Base-by-base conservation (phyloP, 441 rosid genomes). In the Aquilaria agallochum region DNA sequence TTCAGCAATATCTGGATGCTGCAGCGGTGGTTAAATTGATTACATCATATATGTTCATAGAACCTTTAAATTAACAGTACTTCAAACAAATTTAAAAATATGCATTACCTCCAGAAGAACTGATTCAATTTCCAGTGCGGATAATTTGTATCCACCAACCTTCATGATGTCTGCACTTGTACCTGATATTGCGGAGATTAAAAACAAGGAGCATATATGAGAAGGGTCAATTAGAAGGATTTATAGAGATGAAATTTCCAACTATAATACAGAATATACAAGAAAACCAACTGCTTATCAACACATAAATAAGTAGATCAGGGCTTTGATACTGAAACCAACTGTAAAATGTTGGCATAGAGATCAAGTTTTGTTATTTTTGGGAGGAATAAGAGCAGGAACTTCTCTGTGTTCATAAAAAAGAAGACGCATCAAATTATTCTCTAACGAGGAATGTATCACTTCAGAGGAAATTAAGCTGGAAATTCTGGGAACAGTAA, bases 101-200 rank as follows among this genome's bases (percentile, higher is more conserved):
- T 46, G 27, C 34, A 60, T 78, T 80, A 89, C 99, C 97, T 91
- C 92, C 63, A 95, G 76, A 69, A 95, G 81, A 71, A 79, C 77
- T 31, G 99, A 88, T 86, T 95, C 99, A 31, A 95, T 91, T 78
- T 95, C 97, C 59, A 95, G 74, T 27, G 99, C 99, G 12, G 99
- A 95, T 57, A 95, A 75, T 57, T 95, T 95, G 83, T 89, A 95
- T 68, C 99, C 99, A 20, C 97, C 99, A 63, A 89, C 99, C 76
- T 95, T 95, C 90, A 91, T 88, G 45, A 95, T 95, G 76, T 95
- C 99, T 42, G 97, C 97, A 69, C 84, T 95, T 2, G 86, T 89
- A 68, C 99, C 99, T 95, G 81, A 70, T 42, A 31, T 40, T 40
- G 5, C 7, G 2, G 45, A 10, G 9, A 5, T 40, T 40, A 36